These are phyloP conservation scores for Beauveria australis DNA, from an alignment of 2,329 filamentous ascomycete genomes.

Conservation along the genomic window DNA sequence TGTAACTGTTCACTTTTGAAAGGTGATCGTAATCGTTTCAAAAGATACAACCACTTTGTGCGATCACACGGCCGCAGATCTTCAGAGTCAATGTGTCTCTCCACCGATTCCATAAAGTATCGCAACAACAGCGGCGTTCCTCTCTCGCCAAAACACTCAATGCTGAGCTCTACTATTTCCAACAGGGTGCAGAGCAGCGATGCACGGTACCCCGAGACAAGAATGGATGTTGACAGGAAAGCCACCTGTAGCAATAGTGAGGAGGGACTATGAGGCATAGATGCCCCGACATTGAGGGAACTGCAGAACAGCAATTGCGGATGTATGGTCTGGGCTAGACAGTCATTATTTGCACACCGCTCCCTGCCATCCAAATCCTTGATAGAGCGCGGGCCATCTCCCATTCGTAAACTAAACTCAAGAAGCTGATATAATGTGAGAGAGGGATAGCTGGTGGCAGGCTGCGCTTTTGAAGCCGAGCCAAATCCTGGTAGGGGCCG, in stretches of 20 bases:
- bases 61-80: constrained; percentile 27
- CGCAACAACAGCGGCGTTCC: constrained; percentile 28
- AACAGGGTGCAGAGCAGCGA: constrained; percentile 29
- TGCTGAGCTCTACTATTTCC: constrained; percentile 27
- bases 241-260: constrained; percentile 29
- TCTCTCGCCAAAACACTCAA: constrained; percentile 24
- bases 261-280: constrained; percentile 26
- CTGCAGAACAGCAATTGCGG: constrained; percentile 30
- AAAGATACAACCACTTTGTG: constrained; percentile 22
- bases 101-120: constrained; percentile 27
- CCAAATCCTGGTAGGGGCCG: constrained; percentile 38
- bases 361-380: constrained; percentile 12
- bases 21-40: constrained; percentile 19
- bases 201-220: constrained; percentile 24
- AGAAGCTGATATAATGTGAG: constrained; percentile 6
- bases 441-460: background rate
- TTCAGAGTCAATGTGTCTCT: constrained; percentile 21
- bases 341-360: constrained; percentile 17
- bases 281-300: constrained; percentile 27
- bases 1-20: constrained; percentile 15
- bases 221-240: constrained; percentile 29
- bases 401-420: constrained; percentile 1
- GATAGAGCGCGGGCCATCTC: constrained; percentile 12
- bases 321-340: constrained; percentile 26
- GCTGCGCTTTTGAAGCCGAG: background rate